Percentiles rank a stretch among this genome's conserved stretches.
These are phyloP conservation scores for Tubosaeta brunneosetosa DNA, from an alignment of 768 basidiomycete genomes.

Conservation along the genomic window DNA sequence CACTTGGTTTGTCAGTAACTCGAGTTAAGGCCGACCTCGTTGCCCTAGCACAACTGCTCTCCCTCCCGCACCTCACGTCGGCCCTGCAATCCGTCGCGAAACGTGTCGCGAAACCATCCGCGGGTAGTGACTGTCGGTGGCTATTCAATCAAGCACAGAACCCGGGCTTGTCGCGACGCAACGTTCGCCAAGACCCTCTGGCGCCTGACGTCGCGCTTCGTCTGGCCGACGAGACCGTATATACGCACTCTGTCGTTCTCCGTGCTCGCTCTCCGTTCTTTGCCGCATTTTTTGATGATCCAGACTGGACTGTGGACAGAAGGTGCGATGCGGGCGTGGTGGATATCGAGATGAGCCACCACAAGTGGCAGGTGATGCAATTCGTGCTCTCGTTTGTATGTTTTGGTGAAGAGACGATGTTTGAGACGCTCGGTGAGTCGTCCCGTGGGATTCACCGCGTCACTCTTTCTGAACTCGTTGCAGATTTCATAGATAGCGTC, in stretches of 20 bases:
- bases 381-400: conserved; percentile 76
- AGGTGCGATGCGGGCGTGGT: conserved; percentile 52
- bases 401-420: conserved; percentile 68
- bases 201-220: conserved; percentile 67
- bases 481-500: conserved; percentile 58
- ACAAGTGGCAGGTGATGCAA: conserved; percentile 68
- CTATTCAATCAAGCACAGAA: conserved; percentile 40
- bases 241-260: conserved; percentile 70
- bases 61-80: conserved; percentile 48
- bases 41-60: conserved; percentile 51
- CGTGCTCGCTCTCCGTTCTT: conserved; percentile 83
- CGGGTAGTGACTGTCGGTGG: conserved; percentile 45
- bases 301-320: conserved; percentile 72
- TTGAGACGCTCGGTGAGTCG: conserved; percentile 61
- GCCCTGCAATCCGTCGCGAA: conserved; percentile 63
- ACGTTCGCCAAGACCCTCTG: conserved; percentile 27
- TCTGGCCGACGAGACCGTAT: conserved; percentile 62
- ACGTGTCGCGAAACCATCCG: conserved; percentile 42
- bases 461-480: conserved; percentile 2
- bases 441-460: neutral
- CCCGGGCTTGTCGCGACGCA: neutral
- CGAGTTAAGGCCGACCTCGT: conserved; percentile 63
- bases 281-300: conserved; percentile 73
- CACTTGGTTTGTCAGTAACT: conserved; percentile 38
- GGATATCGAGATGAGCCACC: conserved; percentile 64